Conservation (phyloP, 306 rosid species). For the Hippophae tibetana region DNA sequence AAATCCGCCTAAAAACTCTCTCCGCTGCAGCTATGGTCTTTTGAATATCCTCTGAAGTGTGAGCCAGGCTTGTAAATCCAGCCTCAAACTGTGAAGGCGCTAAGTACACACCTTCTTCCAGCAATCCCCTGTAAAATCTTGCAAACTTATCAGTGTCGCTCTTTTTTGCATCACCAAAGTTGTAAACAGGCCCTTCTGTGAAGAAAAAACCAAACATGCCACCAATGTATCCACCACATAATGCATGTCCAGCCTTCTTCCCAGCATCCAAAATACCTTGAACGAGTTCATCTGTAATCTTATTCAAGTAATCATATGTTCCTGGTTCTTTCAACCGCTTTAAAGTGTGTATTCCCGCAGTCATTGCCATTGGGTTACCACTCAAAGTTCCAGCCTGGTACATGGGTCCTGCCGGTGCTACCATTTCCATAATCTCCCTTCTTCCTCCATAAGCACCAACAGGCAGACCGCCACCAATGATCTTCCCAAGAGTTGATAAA, state of each 20-base stretch:
- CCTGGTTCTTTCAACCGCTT: constrained; percentile 73
- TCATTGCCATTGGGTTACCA: constrained; percentile 97
- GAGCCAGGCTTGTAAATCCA: constrained; percentile 95
- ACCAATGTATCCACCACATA: constrained; percentile 74
- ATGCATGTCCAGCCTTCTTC: constrained; percentile 78
- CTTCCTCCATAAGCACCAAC: constrained; percentile 97
- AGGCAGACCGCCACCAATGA: constrained; percentile 92
- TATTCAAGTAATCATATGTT: constrained; percentile 62
- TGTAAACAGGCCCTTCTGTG: constrained; percentile 83
- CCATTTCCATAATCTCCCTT: constrained; percentile 88
- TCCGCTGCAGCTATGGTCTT: constrained; percentile 92
- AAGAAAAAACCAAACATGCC: constrained; percentile 97
- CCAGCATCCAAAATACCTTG: constrained; percentile 74
- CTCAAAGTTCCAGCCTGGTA: constrained; percentile 95
- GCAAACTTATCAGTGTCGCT: constrained; percentile 71
- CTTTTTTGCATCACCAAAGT: constrained; percentile 72
- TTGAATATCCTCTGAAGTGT: constrained; percentile 63
- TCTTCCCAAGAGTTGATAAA: constrained; percentile 75
- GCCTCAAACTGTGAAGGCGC: constrained; percentile 99
- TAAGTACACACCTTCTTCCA: constrained; percentile 86
- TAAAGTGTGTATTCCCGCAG: constrained; percentile 86
- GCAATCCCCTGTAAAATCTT: constrained; percentile 74
- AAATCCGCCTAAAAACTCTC: constrained; percentile 64
- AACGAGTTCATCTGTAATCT: constrained; percentile 61
- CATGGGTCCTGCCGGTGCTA: constrained; percentile 96